Percentiles rank a stretch among this genome's conserved stretches.
Conservation (phyloP, 176 grass and related monocot species). For the Aegilops bicornis region DNA sequence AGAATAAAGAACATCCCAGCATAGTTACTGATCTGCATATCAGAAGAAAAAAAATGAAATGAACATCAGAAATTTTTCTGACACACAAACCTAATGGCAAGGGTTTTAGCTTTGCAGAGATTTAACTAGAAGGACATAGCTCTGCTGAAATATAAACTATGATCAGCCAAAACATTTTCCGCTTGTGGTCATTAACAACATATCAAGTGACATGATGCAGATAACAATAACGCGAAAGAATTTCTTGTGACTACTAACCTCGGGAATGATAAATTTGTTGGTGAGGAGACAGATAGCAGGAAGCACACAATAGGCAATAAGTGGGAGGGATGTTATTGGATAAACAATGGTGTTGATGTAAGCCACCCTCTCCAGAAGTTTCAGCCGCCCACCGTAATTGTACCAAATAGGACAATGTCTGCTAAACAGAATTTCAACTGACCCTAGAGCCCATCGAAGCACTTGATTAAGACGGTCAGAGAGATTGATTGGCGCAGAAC, state of each 20-base stretch:
- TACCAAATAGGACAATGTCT: conserved; percentile 99
- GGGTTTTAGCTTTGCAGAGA: neutral
- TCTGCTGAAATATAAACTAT: neutral
- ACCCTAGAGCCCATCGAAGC: conserved; percentile 95
- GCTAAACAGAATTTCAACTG: conserved; percentile 91
- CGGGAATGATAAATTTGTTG: conserved; percentile 97
- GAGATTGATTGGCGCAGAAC: conserved; percentile 96
- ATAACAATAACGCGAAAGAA: neutral
- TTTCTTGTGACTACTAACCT: conserved; percentile 50
- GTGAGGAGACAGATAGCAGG: conserved; percentile 99
- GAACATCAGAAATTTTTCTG: conserved; percentile 9
- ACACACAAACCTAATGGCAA: neutral
- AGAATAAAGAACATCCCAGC: conserved; percentile 94
- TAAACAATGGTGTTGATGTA: conserved; percentile 99
- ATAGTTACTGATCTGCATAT: conserved; percentile 85
- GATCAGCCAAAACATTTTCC: neutral
- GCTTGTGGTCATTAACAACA: neutral
- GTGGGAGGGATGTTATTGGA: conserved; percentile 92
- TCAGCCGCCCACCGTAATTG: conserved; percentile 75
- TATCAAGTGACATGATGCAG: neutral
- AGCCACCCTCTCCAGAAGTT: conserved; percentile 89
- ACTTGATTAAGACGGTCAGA: conserved; percentile 97
- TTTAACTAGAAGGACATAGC: neutral
- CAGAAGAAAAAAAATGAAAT: conserved; percentile 21
- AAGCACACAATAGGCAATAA: conserved; percentile 93